Evolutionary conservation across 352 stramenopile species (phyloP).

Genomic region (Globisporangium paroecandrum): DNA sequence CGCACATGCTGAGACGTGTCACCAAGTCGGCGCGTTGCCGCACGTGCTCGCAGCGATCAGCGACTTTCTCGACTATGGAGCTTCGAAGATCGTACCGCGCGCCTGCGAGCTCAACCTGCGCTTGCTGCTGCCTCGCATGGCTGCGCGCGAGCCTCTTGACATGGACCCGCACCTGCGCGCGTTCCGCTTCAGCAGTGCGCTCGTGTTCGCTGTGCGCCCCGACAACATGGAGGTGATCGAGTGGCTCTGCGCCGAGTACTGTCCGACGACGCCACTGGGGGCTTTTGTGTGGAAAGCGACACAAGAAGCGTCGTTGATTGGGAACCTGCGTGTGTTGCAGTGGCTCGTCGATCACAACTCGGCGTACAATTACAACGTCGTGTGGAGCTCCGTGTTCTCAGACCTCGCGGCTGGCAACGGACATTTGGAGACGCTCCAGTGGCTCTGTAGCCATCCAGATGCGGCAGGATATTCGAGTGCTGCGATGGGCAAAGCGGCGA

Average conservation of each 20-base stretch:
- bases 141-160: background rate
- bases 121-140: background rate
- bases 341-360: background rate
- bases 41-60: constrained; percentile 3
- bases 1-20: background rate
- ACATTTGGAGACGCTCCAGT: constrained; percentile 10
- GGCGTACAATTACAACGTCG: background rate
- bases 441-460: background rate
- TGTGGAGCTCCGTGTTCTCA: background rate
- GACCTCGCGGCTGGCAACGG: constrained; percentile 4
- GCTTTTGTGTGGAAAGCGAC: constrained; percentile 4
- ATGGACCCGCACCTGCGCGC: background rate
- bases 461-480: background rate
- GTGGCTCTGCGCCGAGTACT: constrained; percentile 10
- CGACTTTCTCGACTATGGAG: background rate
- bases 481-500: background rate
- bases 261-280: background rate
- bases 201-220: constrained; percentile 1
- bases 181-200: background rate
- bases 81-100: background rate
- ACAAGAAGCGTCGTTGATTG: background rate
- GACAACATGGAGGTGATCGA: constrained; percentile 2
- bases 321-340: background rate
- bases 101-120: background rate
- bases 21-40: background rate